Evolutionary conservation across 2,329 filamentous ascomycete genomes (phyloP).

Genomic region (Sclerotinia glacialis): DNA sequence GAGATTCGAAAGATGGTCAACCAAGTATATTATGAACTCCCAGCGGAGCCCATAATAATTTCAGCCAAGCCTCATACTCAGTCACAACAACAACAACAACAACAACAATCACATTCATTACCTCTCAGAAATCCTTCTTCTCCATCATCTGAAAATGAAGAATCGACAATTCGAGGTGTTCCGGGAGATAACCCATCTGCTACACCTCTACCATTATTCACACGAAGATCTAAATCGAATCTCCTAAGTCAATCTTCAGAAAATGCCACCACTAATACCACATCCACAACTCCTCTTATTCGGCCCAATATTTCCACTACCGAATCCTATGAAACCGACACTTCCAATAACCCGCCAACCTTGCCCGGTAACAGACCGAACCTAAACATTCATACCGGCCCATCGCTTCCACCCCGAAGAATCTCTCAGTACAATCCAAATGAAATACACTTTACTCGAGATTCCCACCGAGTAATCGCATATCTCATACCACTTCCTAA

Average conservation of each 20-base stretch:
- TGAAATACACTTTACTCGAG: constrained; percentile 22
- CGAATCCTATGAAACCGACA: not conserved
- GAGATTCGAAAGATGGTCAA: not conserved
- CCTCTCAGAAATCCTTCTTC: not conserved
- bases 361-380: not conserved
- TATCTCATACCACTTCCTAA: constrained; percentile 26
- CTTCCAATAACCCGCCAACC: not conserved
- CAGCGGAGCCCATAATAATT: constrained; percentile 6
- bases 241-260: not conserved
- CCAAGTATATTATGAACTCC: constrained; percentile 12
- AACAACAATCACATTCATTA: not conserved
- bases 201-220: not conserved
- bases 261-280: not conserved
- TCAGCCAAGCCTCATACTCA: not conserved
- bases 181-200: constrained; percentile 2
- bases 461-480: constrained; percentile 23
- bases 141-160: not conserved
- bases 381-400: not conserved
- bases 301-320: not conserved
- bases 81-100: not conserved
- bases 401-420: constrained; percentile 15
- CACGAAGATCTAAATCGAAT: constrained; percentile 10
- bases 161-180: constrained; percentile 12
- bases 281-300: too few relatives aligned
- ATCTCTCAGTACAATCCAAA: constrained; percentile 8